Evolutionary conservation across 768 basidiomycete genomes (phyloP).

Genomic region (Panus rudis): DNA sequence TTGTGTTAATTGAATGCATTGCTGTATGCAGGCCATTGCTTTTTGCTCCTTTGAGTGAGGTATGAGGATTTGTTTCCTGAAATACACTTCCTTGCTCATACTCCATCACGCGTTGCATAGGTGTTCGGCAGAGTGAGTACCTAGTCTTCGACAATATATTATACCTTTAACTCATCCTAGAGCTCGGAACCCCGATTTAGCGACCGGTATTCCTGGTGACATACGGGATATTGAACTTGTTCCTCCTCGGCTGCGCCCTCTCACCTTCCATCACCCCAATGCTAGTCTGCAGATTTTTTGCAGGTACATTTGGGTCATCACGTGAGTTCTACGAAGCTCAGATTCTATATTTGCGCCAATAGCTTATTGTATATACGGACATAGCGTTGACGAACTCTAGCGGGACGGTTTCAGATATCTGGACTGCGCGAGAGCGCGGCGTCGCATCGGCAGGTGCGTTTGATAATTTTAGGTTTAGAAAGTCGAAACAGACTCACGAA

Average conservation of each 20-base stretch:
- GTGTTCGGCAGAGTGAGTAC: constrained; percentile 39
- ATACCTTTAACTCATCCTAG: too few relatives aligned
- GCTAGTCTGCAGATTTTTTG: constrained; percentile 45
- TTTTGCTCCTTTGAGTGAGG: constrained; percentile 57
- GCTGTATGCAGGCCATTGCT: constrained; percentile 33
- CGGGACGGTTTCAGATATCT: constrained; percentile 52
- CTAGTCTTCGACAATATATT: neutral
- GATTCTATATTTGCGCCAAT: constrained; percentile 1
- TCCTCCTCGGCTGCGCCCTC: constrained; percentile 49
- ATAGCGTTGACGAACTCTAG: constrained; percentile 56
- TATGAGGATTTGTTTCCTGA: too few relatives aligned
- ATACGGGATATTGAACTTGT: constrained; percentile 40
- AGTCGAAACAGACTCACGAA: neutral
- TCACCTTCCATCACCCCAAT: constrained; percentile 41
- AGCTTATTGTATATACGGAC: constrained; percentile 1
- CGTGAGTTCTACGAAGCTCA: constrained; percentile 40
- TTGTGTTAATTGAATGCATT: too few relatives aligned
- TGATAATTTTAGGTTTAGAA: neutral
- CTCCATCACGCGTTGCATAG: constrained; percentile 7
- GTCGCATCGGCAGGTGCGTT: constrained; percentile 34
- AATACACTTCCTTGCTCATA: neutral
- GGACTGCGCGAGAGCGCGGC: constrained; percentile 52
- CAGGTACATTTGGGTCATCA: constrained; percentile 52
- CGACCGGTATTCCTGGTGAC: constrained; percentile 50
- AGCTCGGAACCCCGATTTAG: too few relatives aligned